A percentile compares a stretch with the other conserved stretches of the same genome.
Evolutionary conservation across 371 early-diverging fungal genomes (phyloP).

Genomic region (Actinomucor elegans): DNA sequence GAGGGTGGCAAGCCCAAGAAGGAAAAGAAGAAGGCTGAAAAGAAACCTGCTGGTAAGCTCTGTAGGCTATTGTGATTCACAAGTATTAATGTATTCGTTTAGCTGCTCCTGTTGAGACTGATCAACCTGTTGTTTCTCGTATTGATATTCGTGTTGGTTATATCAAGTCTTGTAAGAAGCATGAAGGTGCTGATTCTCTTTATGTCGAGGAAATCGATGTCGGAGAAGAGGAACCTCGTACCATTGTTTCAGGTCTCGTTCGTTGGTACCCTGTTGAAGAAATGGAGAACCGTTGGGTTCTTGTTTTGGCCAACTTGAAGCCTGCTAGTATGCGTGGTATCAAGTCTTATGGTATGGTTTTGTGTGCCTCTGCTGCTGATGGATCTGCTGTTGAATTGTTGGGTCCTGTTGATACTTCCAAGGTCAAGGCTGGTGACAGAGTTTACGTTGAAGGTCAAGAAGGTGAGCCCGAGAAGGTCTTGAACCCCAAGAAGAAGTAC

Average conservation of each 20-base stretch:
- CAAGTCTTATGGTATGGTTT: slow-evolving; percentile 94
- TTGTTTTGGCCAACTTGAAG: slow-evolving; percentile 79
- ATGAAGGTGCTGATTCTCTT: slow-evolving; percentile 91
- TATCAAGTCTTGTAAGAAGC: slow-evolving; percentile 81
- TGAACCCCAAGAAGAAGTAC: slow-evolving; percentile 98
- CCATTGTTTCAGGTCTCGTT: slow-evolving; percentile 92
- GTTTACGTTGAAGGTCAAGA: slow-evolving; percentile 90
- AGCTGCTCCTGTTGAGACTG: slow-evolving; percentile 51
- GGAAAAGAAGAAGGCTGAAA: slow-evolving; percentile 62
- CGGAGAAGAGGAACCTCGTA: slow-evolving; percentile 84
- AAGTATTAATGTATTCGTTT: background rate
- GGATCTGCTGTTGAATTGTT: slow-evolving; percentile 90
- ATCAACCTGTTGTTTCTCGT: slow-evolving; percentile 71
- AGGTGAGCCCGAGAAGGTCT: slow-evolving; percentile 82
- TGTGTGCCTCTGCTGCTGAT: slow-evolving; percentile 85
- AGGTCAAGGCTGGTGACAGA: slow-evolving; percentile 83
- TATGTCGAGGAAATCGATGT: slow-evolving; percentile 94
- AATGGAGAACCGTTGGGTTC: slow-evolving; percentile 64
- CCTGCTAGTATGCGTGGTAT: slow-evolving; percentile 95
- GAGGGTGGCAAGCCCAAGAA: slow-evolving; percentile 54
- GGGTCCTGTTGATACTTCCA: slow-evolving; percentile 80
- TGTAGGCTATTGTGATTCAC: background rate
- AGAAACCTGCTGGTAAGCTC: slow-evolving; percentile 41
- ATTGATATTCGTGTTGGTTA: slow-evolving; percentile 93
- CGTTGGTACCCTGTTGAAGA: slow-evolving; percentile 87